phyloP scores from a whole-genome alignment of 163 green algal species.

The Dunaliella salina region DNA sequence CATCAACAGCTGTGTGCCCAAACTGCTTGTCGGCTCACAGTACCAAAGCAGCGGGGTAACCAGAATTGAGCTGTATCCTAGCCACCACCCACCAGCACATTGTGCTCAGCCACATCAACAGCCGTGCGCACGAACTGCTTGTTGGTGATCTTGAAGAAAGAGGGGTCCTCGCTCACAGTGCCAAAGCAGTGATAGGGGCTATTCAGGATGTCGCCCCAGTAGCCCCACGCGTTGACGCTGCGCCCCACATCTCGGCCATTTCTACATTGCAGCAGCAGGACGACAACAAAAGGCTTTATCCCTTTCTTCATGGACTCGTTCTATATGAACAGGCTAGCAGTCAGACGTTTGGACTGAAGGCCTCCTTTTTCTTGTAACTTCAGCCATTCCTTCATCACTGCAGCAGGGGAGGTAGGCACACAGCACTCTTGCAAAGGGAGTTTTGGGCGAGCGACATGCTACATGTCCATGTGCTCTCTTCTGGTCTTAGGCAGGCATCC shows the following conservation, averaged over 20 bases:
- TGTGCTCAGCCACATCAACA: constrained; percentile 61
- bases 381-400: too few species aligned
- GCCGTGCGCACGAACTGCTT: constrained; percentile 60
- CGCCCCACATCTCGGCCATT: constrained; percentile 46
- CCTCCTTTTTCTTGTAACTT: too few species aligned
- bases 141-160: constrained; percentile 56
- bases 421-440: too few species aligned
- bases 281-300: too few species aligned
- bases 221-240: constrained; percentile 53
- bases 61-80: too few species aligned
- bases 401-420: too few species aligned
- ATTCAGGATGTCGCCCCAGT: constrained; percentile 62
- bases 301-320: too few species aligned
- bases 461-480: too few species aligned
- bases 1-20: constrained; percentile 52
- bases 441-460: too few species aligned
- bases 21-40: constrained; percentile 59
- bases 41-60: constrained; percentile 57
- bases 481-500: too few species aligned
- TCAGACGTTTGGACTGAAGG: too few species aligned
- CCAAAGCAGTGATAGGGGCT: constrained; percentile 60
- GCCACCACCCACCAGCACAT: constrained; percentile 61
- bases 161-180: constrained; percentile 39
- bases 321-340: too few species aligned
- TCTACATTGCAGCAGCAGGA: constrained; percentile 1